phyloP scores from a whole-genome alignment of 2,329 filamentous ascomycete species.

The Leptographium wingfieldii region DNA sequence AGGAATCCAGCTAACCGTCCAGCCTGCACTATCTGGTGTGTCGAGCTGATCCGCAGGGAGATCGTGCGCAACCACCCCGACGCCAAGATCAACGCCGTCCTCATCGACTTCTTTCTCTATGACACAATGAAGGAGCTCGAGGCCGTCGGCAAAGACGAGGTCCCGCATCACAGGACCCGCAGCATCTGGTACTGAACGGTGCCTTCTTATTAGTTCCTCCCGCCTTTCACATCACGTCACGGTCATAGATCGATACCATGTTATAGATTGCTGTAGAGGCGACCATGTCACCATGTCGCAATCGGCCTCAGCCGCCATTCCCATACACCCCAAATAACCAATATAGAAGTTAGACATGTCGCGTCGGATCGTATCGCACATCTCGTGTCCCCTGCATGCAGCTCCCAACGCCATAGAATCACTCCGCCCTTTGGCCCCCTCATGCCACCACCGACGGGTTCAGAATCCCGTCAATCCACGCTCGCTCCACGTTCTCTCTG shows the following conservation, averaged over 20 bases:
- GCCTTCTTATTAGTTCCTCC: background rate
- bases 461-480: slow-evolving; percentile 60
- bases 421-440: background rate
- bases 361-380: background rate
- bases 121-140: slow-evolving; percentile 86
- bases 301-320: background rate
- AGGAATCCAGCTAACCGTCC: background rate
- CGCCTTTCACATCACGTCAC: no score
- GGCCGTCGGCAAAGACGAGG: slow-evolving; percentile 40
- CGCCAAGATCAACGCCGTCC: slow-evolving; percentile 65
- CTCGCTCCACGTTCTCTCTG: slow-evolving; percentile 44
- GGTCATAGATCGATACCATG: background rate
- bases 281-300: no score
- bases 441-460: slow-evolving; percentile 26
- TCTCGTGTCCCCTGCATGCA: background rate
- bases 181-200: slow-evolving; percentile 77
- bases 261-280: background rate
- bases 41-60: slow-evolving; percentile 75
- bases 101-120: slow-evolving; percentile 97
- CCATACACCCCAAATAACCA: background rate
- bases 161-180: slow-evolving; percentile 79
- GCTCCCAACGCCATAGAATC: background rate
- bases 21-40: slow-evolving; percentile 92
- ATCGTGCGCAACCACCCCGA: slow-evolving; percentile 64
- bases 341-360: background rate